phyloP scores from a whole-genome alignment of 2,329 filamentous ascomycete genomes.

The Apiospora malaysiana region DNA sequence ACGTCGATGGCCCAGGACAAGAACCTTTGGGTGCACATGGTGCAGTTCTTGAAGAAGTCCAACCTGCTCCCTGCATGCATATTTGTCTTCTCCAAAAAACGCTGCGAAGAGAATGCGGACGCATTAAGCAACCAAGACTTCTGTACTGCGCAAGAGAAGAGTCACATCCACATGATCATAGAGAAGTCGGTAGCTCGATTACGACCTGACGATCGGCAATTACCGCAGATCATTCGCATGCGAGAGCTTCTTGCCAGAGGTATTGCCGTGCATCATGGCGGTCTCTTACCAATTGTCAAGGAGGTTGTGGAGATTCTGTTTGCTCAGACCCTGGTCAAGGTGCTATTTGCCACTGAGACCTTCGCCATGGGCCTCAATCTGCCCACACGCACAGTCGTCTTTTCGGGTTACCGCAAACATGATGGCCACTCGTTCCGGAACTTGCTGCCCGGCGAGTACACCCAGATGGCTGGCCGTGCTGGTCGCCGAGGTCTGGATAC shows the following conservation, averaged over 20 bases:
- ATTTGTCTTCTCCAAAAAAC: conserved; percentile 98
- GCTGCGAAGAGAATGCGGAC: conserved; percentile 96
- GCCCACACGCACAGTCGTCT: conserved; percentile 94
- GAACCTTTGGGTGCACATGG: conserved; percentile 94
- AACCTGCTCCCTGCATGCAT: conserved; percentile 91
- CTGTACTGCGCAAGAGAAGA: conserved; percentile 92
- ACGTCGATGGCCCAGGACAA: conserved; percentile 93
- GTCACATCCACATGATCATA: conserved; percentile 95
- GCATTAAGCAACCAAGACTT: conserved; percentile 95
- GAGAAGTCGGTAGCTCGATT: conserved; percentile 92
- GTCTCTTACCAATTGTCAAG: conserved; percentile 93
- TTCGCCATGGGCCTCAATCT: conserved; percentile 98
- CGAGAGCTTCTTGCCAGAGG: conserved; percentile 85
- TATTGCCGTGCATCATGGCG: conserved; percentile 95
- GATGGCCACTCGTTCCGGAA: conserved; percentile 93
- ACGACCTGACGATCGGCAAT: conserved; percentile 83
- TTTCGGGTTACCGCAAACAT: conserved; percentile 95
- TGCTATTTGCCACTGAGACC: conserved; percentile 96
- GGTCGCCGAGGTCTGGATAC: conserved; percentile 91
- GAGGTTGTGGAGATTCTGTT: conserved; percentile 97
- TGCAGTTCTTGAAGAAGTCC: conserved; percentile 87
- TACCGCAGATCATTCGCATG: conserved; percentile 92
- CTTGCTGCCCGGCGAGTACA: conserved; percentile 92
- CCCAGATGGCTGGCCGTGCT: conserved; percentile 96
- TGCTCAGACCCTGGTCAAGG: conserved; percentile 92